phyloP scores from a whole-genome alignment of 805 yeast genomes.

The Nakazawaea peltata region DNA sequence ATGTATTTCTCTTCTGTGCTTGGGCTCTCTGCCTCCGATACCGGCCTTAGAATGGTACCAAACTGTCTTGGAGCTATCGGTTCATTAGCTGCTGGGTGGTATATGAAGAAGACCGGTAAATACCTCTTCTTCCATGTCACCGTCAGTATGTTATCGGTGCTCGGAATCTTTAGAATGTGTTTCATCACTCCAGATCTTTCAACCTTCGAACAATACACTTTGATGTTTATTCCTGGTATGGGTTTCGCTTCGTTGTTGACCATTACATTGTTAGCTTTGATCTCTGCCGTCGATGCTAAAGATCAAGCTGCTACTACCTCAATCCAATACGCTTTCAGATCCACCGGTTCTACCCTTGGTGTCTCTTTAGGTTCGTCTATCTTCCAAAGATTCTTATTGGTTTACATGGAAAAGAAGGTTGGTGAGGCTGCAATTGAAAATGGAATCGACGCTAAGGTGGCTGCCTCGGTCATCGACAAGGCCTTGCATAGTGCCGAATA shows the following conservation, averaged over 20 bases:
- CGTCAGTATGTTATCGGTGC: conserved; percentile 32
- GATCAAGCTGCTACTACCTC: conserved; percentile 64
- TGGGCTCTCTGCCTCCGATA: conserved; percentile 42
- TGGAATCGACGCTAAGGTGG: conserved; percentile 28
- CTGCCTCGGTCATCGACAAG: conserved; percentile 35
- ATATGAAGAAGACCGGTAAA: conserved; percentile 57
- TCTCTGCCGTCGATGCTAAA: conserved; percentile 63
- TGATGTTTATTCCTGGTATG: conserved; percentile 42
- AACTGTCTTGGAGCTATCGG: conserved; percentile 54
- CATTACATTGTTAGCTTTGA: conserved; percentile 54
- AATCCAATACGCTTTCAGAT: conserved; percentile 57
- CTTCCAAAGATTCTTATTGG: conserved; percentile 38
- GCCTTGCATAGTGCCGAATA: conserved; percentile 54
- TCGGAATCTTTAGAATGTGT: conserved; percentile 35
- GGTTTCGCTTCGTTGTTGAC: conserved; percentile 56
- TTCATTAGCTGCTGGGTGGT: conserved; percentile 54
- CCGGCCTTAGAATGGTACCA: conserved; percentile 54
- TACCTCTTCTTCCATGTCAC: conserved; percentile 40
- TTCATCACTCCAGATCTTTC: conserved; percentile 24
- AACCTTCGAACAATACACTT: conserved; percentile 31
- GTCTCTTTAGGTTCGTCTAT: conserved; percentile 58
- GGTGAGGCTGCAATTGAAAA: conserved; percentile 21
- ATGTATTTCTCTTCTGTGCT: conserved; percentile 51
- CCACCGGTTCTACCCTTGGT: conserved; percentile 61
- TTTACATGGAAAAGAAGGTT: conserved; percentile 21